Conservation (phyloP, 805 yeast genomes). For the Pichia ethanolica region DNA sequence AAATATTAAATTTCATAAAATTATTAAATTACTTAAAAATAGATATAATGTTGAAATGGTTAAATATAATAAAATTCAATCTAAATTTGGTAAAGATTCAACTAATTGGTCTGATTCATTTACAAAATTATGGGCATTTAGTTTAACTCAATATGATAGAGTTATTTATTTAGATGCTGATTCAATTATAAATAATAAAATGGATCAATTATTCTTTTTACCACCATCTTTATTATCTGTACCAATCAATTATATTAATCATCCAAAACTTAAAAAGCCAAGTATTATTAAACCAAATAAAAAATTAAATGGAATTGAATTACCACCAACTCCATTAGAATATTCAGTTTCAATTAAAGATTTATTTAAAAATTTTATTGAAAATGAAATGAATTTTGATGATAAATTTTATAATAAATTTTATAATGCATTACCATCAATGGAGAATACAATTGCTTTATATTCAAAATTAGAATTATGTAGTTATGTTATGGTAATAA, state of each 20-base stretch:
- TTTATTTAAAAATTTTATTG: conserved; percentile 13
- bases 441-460: conserved; percentile 10
- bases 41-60: conserved; percentile 24
- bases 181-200: conserved; percentile 31
- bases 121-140: conserved; percentile 49
- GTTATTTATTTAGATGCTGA: conserved; percentile 55
- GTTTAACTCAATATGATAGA: conserved; percentile 41
- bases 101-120: conserved; percentile 43
- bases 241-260: conserved; percentile 35
- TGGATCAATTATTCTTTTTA: conserved; percentile 47
- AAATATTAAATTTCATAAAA: not conserved
- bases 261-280: conserved; percentile 18
- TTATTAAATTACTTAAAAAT: not conserved
- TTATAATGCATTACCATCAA: conserved; percentile 34
- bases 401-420: conserved; percentile 14
- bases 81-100: conserved; percentile 12
- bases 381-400: conserved; percentile 7
- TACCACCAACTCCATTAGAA: conserved; percentile 16
- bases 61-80: conserved; percentile 19
- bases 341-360: conserved; percentile 15
- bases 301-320: not conserved
- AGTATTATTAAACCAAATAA: not conserved
- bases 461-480: conserved; percentile 22
- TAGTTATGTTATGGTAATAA: conserved; percentile 53
- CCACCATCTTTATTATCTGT: conserved; percentile 42